A percentile compares a stretch with the other conserved stretches of the same genome.
Evolutionary conservation across 192 early-diverging fungal species (phyloP).

Genomic region (Piromyces finnis): DNA sequence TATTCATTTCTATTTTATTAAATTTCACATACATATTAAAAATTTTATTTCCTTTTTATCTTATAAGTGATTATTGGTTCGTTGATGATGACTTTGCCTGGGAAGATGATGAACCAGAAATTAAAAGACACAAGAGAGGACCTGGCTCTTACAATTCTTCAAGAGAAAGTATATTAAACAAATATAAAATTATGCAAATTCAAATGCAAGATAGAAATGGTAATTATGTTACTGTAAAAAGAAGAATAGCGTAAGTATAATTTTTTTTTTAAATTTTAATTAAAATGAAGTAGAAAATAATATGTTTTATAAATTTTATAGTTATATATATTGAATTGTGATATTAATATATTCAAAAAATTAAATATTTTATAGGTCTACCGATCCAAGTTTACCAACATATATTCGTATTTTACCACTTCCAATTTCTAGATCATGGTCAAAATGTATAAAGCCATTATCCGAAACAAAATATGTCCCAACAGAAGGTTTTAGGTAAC

Average conservation of each 20-base stretch:
- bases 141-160: slow-evolving; percentile 16
- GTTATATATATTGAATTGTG: too few relatives aligned
- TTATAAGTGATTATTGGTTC: slow-evolving; percentile 53
- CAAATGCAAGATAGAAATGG: slow-evolving; percentile 69
- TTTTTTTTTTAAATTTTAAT: too few relatives aligned
- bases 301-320: too few relatives aligned
- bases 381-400: slow-evolving; percentile 70
- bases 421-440: slow-evolving; percentile 76
- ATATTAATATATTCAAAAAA: too few relatives aligned
- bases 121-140: slow-evolving; percentile 7
- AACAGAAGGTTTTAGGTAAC: slow-evolving; percentile 4
- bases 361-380: too few relatives aligned
- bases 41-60: too few relatives aligned
- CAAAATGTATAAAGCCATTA: slow-evolving; percentile 47
- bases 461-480: slow-evolving; percentile 7
- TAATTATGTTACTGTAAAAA: slow-evolving; percentile 70
- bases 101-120: slow-evolving; percentile 34
- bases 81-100: slow-evolving; percentile 66
- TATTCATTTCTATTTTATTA: too few relatives aligned
- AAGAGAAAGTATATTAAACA: slow-evolving; percentile 52
- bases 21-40: too few relatives aligned
- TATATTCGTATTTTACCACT: slow-evolving; percentile 73
- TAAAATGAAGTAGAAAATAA: too few relatives aligned
- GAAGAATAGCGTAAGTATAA: slow-evolving; percentile 51
- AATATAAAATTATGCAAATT: slow-evolving; percentile 77